Evolutionary conservation across 768 basidiomycete genomes (phyloP).

Genomic region (Sporobolomyces roseus): DNA sequence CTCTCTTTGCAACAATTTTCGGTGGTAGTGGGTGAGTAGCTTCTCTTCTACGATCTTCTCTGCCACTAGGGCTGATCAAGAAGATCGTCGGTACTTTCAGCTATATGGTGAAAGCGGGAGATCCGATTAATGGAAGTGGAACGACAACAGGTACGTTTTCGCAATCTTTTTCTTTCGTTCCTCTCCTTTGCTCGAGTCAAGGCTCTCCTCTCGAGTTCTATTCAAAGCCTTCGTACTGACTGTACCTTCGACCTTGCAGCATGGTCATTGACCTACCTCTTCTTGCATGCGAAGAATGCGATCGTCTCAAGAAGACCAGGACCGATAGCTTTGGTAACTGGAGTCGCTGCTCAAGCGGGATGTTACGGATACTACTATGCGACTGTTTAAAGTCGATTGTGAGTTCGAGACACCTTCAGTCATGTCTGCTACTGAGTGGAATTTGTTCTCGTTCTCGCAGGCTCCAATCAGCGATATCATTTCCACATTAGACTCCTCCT

Average conservation of each 20-base stretch:
- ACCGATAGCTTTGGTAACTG: slow-evolving; percentile 16
- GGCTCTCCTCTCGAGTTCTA: not conserved
- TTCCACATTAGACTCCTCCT: too few relatives aligned
- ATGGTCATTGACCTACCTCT: slow-evolving; percentile 40
- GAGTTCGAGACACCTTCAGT: not conserved
- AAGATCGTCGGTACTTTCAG: not conserved
- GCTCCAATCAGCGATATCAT: too few relatives aligned
- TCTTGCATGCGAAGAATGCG: slow-evolving; percentile 34
- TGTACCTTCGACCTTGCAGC: slow-evolving; percentile 1
- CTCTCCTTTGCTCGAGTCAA: not conserved
- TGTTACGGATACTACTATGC: slow-evolving; percentile 26
- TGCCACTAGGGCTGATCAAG: too few relatives aligned
- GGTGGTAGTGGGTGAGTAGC: slow-evolving; percentile 18
- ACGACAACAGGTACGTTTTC: slow-evolving; percentile 38
- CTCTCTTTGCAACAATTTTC: slow-evolving; percentile 66
- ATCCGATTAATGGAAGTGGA: slow-evolving; percentile 35
- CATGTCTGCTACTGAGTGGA: too few relatives aligned
- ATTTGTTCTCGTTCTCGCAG: too few relatives aligned
- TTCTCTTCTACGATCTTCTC: not conserved
- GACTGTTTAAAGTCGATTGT: not conserved
- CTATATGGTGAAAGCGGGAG: slow-evolving; percentile 37
- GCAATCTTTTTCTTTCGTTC: not conserved
- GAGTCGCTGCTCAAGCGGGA: slow-evolving; percentile 13
- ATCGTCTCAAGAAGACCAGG: slow-evolving; percentile 20
- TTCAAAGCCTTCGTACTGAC: too few relatives aligned